Evolutionary conservation across 345 rosid species (phyloP).

Genomic region (Euphorbia lathyris): DNA sequence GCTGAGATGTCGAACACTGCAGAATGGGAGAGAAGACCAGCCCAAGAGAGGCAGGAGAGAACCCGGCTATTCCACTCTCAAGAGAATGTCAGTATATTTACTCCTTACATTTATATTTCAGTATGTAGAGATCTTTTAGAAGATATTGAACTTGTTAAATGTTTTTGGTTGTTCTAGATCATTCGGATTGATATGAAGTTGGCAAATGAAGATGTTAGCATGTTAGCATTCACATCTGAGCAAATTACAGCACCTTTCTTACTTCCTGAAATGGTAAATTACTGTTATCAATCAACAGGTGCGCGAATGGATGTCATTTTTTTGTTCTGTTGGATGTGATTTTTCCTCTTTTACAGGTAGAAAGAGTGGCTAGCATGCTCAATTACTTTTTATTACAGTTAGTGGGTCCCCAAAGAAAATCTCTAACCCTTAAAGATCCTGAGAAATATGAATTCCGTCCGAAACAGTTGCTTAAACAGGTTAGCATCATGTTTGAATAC

Average conservation of each 20-base stretch:
- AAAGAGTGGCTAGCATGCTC: constrained; percentile 96
- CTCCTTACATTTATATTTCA: neutral
- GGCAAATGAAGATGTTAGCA: constrained; percentile 95
- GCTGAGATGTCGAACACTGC: constrained; percentile 91
- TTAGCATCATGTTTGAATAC: constrained; percentile 14
- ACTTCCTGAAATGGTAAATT: constrained; percentile 94
- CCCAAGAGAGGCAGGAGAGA: constrained; percentile 98
- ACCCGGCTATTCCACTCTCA: constrained; percentile 85
- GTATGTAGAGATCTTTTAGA: neutral
- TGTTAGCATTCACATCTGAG: constrained; percentile 92
- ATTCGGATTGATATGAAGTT: constrained; percentile 93
- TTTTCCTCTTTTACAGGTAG: constrained; percentile 51
- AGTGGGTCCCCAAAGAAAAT: constrained; percentile 95
- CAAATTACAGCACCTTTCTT: constrained; percentile 94
- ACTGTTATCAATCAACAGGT: neutral
- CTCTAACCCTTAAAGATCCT: constrained; percentile 86
- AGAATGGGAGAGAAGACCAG: constrained; percentile 94
- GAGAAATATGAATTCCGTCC: constrained; percentile 98
- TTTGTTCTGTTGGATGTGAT: neutral
- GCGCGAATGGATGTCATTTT: neutral
- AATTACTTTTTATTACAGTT: constrained; percentile 94
- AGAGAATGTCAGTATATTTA: constrained; percentile 67
- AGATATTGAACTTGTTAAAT: constrained; percentile 12
- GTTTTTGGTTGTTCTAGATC: constrained; percentile 44
- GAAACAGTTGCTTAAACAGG: constrained; percentile 92